Percentiles rank a stretch among this genome's conserved stretches.
phyloP scores from a whole-genome alignment of 345 rosid species.

The Tarenaya hassleriana region DNA sequence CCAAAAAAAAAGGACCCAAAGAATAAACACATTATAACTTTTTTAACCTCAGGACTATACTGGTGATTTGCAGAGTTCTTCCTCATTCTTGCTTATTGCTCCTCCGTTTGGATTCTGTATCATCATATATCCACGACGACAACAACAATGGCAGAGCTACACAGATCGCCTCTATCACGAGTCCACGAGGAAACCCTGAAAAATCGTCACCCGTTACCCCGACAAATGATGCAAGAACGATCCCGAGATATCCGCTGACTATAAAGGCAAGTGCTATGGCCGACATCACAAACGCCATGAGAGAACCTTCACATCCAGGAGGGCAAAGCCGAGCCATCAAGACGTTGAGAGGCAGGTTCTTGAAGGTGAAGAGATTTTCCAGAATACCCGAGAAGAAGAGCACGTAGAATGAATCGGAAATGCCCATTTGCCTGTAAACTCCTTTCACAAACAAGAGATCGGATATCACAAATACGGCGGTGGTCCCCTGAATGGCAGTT shows the following conservation, averaged over 20 bases:
- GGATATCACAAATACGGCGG: slow-evolving; percentile 58
- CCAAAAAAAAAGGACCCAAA: too few relatives aligned
- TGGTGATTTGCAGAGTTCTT: too few relatives aligned
- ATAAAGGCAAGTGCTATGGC: slow-evolving; percentile 67
- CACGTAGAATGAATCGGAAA: slow-evolving; percentile 56
- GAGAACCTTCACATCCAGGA: slow-evolving; percentile 83
- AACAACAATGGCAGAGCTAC: slow-evolving; percentile 49
- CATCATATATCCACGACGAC: slow-evolving; percentile 57
- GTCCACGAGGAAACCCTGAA: slow-evolving; percentile 52
- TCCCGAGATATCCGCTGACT: slow-evolving; percentile 70
- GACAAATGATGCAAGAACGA: slow-evolving; percentile 57
- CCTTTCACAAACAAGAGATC: slow-evolving; percentile 70
- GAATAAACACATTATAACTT: too few relatives aligned
- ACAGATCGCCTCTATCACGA: slow-evolving; percentile 56
- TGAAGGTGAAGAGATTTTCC: slow-evolving; percentile 67
- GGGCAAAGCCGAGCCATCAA: slow-evolving; percentile 69
- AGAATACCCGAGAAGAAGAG: slow-evolving; percentile 54
- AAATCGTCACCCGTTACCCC: slow-evolving; percentile 60
- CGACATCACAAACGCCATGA: slow-evolving; percentile 76
- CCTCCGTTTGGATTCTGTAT: slow-evolving; percentile 26
- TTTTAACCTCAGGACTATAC: too few relatives aligned
- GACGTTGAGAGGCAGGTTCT: slow-evolving; percentile 71
- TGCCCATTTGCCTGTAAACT: slow-evolving; percentile 47
- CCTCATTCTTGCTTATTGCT: slow-evolving; percentile 30
- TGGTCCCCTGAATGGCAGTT: slow-evolving; percentile 51